phyloP scores from a whole-genome alignment of 805 yeast species.

The Candida khao-thaluensis region DNA sequence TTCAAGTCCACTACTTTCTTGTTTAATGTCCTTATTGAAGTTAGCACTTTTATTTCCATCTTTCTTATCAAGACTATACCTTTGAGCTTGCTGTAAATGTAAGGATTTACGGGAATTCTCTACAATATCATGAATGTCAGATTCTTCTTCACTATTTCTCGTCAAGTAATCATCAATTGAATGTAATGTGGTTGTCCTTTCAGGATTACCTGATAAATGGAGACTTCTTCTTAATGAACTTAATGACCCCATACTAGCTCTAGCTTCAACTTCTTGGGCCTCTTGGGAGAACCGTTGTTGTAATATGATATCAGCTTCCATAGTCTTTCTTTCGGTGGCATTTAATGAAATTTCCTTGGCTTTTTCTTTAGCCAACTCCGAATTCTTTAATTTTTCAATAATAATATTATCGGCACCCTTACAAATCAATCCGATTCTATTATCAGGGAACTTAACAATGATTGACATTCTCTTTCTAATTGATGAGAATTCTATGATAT shows the following conservation, averaged over 20 bases:
- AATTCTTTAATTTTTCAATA: slow-evolving; percentile 63
- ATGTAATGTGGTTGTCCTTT: slow-evolving; percentile 20
- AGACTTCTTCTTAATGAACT: slow-evolving; percentile 32
- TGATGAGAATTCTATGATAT: slow-evolving; percentile 82
- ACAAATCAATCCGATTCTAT: slow-evolving; percentile 71
- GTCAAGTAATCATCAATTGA: slow-evolving; percentile 53
- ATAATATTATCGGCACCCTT: slow-evolving; percentile 96
- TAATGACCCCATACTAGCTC: slow-evolving; percentile 26
- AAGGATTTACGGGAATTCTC: slow-evolving; percentile 55
- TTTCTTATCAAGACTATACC: slow-evolving; percentile 41
- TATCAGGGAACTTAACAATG: slow-evolving; percentile 74
- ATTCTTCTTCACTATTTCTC: slow-evolving; percentile 41
- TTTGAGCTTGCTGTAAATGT: slow-evolving; percentile 56
- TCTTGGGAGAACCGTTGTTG: slow-evolving; percentile 49
- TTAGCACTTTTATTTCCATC: neutral
- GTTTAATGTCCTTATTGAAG: neutral
- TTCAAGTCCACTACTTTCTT: neutral
- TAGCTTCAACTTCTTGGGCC: slow-evolving; percentile 27
- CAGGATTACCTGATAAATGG: slow-evolving; percentile 16
- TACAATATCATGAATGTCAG: slow-evolving; percentile 55
- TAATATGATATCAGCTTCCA: slow-evolving; percentile 74
- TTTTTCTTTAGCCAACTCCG: slow-evolving; percentile 60
- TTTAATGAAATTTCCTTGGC: slow-evolving; percentile 59
- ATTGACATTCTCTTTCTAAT: slow-evolving; percentile 92
- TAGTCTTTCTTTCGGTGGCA: slow-evolving; percentile 61